Conservation (phyloP, 208 protist genomes). For the Tritrichomonas musculus region DNA sequence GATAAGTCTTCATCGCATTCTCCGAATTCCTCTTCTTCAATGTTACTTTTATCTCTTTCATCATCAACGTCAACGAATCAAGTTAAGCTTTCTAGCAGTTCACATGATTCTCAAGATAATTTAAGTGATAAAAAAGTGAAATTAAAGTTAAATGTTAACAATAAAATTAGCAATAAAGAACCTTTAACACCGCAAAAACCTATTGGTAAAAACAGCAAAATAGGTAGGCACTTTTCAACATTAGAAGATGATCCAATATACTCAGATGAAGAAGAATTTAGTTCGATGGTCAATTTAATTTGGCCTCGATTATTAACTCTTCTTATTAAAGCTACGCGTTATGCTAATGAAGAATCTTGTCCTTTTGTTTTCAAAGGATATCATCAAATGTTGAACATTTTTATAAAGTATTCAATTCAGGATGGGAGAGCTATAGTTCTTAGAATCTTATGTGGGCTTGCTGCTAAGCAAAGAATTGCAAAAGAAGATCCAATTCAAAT, state of each 20-base stretch:
- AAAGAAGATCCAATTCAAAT: not conserved
- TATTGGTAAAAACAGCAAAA: not conserved
- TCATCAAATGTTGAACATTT: not conserved
- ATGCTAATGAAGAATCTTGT: not conserved
- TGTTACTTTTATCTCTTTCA: too few species aligned
- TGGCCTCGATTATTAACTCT: not conserved
- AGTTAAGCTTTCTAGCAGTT: too few species aligned
- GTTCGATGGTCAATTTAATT: not conserved
- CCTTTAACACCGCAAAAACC: not conserved
- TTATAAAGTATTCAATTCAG: not conserved
- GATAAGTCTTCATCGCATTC: not conserved
- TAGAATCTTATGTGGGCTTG: not conserved
- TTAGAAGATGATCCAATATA: not conserved
- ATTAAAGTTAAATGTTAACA: too few species aligned
- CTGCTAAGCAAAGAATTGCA: not conserved
- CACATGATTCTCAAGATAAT: too few species aligned
- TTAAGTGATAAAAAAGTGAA: too few species aligned
- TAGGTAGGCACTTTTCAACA: not conserved
- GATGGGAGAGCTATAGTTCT: not conserved
- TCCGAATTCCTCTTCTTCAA: too few species aligned
- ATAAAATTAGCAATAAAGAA: not conserved
- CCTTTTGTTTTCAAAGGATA: not conserved
- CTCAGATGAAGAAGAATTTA: not conserved
- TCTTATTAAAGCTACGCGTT: not conserved
- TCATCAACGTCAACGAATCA: not conserved